Evolutionary conservation across 768 basidiomycete genomes (phyloP).

Genomic region (Daedalea quercina): DNA sequence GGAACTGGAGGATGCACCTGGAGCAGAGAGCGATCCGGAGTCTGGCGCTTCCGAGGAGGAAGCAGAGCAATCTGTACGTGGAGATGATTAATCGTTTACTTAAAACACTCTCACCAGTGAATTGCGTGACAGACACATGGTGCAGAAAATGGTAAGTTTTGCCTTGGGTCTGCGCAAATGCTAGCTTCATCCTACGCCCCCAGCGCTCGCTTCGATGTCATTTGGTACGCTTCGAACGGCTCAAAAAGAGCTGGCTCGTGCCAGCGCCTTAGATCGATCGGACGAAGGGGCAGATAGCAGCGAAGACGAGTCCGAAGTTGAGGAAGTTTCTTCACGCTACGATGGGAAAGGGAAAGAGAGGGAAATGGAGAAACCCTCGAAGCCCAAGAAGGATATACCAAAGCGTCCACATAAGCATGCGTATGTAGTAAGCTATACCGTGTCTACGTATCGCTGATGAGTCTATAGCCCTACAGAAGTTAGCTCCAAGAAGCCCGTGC

Average conservation of each 20-base stretch:
- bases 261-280: slow-evolving; percentile 6
- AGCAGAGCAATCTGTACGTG: slow-evolving; percentile 10
- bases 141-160: slow-evolving; percentile 6
- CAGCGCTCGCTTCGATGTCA: slow-evolving; percentile 19
- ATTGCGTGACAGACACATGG: not conserved
- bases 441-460: not conserved
- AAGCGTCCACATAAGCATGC: slow-evolving; percentile 81
- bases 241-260: slow-evolving; percentile 14
- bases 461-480: slow-evolving; percentile 65
- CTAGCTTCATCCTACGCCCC: not conserved
- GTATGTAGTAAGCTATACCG: slow-evolving; percentile 40
- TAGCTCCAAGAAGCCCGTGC: slow-evolving; percentile 80
- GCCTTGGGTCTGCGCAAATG: not conserved
- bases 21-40: not conserved
- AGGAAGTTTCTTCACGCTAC: slow-evolving; percentile 6
- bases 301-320: slow-evolving; percentile 12
- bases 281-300: slow-evolving; percentile 13
- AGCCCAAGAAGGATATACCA: slow-evolving; percentile 37
- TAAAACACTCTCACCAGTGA: too few relatives aligned
- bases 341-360: slow-evolving; percentile 16
- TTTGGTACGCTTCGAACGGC: slow-evolving; percentile 23
- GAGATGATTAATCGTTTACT: not conserved
- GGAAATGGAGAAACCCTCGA: slow-evolving; percentile 34
- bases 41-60: slow-evolving; percentile 3
- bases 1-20: slow-evolving; percentile 22